Conservation (phyloP, 495 filamentous ascomycete species). For the Aspergillus conjunctus region DNA sequence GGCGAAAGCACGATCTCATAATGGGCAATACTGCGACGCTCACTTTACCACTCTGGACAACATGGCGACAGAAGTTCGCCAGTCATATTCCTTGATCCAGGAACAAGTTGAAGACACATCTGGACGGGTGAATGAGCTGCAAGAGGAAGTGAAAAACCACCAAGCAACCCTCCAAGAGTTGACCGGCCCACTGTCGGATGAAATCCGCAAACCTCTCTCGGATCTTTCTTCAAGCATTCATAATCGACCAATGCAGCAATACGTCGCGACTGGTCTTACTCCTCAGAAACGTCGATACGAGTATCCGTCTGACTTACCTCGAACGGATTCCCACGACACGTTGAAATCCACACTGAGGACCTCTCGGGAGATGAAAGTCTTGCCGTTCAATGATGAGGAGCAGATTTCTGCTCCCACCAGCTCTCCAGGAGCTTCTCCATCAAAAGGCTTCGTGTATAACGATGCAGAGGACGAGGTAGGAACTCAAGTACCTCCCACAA, state of each 20-base stretch:
- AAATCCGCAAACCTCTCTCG: slow-evolving; percentile 66
- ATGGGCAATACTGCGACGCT: slow-evolving; percentile 69
- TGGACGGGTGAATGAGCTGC: slow-evolving; percentile 62
- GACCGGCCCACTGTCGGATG: slow-evolving; percentile 59
- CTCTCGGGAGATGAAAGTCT: slow-evolving; percentile 39
- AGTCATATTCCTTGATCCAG: slow-evolving; percentile 70
- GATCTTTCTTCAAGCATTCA: slow-evolving; percentile 67
- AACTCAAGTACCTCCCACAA: slow-evolving; percentile 37
- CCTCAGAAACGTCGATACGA: slow-evolving; percentile 76
- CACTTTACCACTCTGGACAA: slow-evolving; percentile 61
- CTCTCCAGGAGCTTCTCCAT: slow-evolving; percentile 36
- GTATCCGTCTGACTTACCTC: slow-evolving; percentile 74
- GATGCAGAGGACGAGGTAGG: slow-evolving; percentile 49
- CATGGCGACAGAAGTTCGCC: slow-evolving; percentile 64
- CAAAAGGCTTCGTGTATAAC: slow-evolving; percentile 48
- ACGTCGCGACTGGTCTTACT: slow-evolving; percentile 80
- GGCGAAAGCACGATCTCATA: slow-evolving; percentile 77
- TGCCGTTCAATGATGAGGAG: slow-evolving; percentile 40
- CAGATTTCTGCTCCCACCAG: slow-evolving; percentile 25
- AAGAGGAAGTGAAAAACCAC: slow-evolving; percentile 60
- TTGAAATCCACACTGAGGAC: slow-evolving; percentile 61
- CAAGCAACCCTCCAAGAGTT: slow-evolving; percentile 54
- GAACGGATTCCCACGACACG: slow-evolving; percentile 69
- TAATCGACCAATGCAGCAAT: slow-evolving; percentile 67
- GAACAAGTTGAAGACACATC: slow-evolving; percentile 63